phyloP scores from a whole-genome alignment of 2,329 filamentous ascomycete genomes.

The Verticillium tricorpus region DNA sequence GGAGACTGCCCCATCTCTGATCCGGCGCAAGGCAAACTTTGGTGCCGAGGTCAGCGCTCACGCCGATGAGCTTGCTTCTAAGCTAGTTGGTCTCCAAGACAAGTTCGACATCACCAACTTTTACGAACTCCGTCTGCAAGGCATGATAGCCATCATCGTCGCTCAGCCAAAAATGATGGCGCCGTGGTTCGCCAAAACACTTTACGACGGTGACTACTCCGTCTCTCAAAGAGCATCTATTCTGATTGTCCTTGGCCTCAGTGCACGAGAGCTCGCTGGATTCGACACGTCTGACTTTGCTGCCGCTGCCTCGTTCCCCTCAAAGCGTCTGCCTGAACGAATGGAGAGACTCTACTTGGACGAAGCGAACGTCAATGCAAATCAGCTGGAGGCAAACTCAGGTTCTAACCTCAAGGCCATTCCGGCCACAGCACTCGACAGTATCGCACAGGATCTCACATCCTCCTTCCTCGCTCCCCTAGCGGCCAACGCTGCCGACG shows the following conservation, averaged over 20 bases:
- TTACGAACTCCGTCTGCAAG: constrained; percentile 68
- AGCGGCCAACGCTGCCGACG: constrained; percentile 76
- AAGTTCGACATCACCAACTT: constrained; percentile 80
- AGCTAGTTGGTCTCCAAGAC: constrained; percentile 78
- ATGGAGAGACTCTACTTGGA: constrained; percentile 66
- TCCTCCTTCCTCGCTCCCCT: constrained; percentile 74
- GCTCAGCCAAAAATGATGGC: constrained; percentile 74
- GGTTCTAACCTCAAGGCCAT: constrained; percentile 43
- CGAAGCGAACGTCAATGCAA: constrained; percentile 10
- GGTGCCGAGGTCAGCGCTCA: constrained; percentile 86
- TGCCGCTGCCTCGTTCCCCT: constrained; percentile 61
- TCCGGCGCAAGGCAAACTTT: constrained; percentile 83
- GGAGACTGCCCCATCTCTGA: constrained; percentile 69
- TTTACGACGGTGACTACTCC: constrained; percentile 91
- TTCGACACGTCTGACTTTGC: constrained; percentile 56
- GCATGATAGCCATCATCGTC: constrained; percentile 76
- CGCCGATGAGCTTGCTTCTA: constrained; percentile 70
- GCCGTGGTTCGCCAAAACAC: constrained; percentile 77
- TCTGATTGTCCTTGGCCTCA: constrained; percentile 75
- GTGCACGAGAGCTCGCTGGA: constrained; percentile 80
- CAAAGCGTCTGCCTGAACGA: constrained; percentile 69
- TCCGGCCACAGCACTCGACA: constrained; percentile 58
- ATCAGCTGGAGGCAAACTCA: constrained; percentile 8
- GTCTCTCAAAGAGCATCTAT: constrained; percentile 77
- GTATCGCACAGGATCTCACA: constrained; percentile 63